These are phyloP conservation scores for Taiozyma onychis DNA, from an alignment of 1,139 yeast genomes.

Conservation along the genomic window DNA sequence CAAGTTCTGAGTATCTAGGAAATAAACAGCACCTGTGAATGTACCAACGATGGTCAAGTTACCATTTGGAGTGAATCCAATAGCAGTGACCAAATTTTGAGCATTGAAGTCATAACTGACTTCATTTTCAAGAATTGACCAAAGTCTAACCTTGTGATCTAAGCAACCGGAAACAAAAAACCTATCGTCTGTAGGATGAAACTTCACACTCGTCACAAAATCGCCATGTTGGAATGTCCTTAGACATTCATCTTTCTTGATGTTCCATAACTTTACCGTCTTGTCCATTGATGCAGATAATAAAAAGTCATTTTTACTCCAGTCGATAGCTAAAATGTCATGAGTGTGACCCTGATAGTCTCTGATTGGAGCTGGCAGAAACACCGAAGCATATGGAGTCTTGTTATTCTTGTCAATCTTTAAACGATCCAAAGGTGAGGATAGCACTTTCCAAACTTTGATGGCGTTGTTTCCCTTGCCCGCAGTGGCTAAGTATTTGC, in stretches of 20 bases:
- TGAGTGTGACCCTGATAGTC: slow-evolving; percentile 63
- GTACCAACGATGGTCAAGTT: slow-evolving; percentile 68
- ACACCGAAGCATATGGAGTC: slow-evolving; percentile 62
- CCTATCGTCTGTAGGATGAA: slow-evolving; percentile 85
- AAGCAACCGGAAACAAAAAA: slow-evolving; percentile 82
- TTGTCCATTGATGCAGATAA: slow-evolving; percentile 83
- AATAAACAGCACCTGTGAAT: slow-evolving; percentile 64
- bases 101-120: slow-evolving; percentile 39
- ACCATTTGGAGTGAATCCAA: slow-evolving; percentile 69
- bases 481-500: slow-evolving; percentile 77
- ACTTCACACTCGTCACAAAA: slow-evolving; percentile 75
- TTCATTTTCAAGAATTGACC: slow-evolving; percentile 80
- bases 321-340: slow-evolving; percentile 68
- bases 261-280: slow-evolving; percentile 82
- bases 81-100: slow-evolving; percentile 56
- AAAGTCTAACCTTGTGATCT: slow-evolving; percentile 70
- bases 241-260: slow-evolving; percentile 57
- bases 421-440: slow-evolving; percentile 55
- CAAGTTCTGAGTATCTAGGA: slow-evolving; percentile 63
- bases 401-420: slow-evolving; percentile 4
- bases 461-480: slow-evolving; percentile 62
- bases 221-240: slow-evolving; percentile 69
- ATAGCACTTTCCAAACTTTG: slow-evolving; percentile 74
- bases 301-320: slow-evolving; percentile 86
- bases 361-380: slow-evolving; percentile 61